phyloP scores from a whole-genome alignment of 352 stramenopile genomes.

The Phytopythium sindhum region DNA sequence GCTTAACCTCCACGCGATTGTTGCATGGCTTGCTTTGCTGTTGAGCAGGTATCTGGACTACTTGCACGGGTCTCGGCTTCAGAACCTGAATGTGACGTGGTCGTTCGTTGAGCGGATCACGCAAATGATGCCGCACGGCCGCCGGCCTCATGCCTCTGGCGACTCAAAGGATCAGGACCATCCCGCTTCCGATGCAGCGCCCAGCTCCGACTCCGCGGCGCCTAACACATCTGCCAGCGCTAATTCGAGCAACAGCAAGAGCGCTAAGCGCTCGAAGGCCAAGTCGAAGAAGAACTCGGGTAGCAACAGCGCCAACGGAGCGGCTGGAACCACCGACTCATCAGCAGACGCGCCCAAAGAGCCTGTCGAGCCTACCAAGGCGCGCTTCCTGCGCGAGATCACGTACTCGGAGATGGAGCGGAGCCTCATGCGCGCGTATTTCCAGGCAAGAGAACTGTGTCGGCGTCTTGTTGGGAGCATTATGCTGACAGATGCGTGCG shows the following conservation, averaged over 20 bases:
- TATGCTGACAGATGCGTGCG: background rate
- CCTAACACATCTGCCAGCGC: background rate
- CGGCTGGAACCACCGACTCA: background rate
- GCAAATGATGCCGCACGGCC: constrained; percentile 40
- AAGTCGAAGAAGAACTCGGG: constrained; percentile 41
- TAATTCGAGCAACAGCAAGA: constrained; percentile 25
- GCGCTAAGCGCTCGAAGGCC: constrained; percentile 26
- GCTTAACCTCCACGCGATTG: background rate
- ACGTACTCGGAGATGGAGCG: constrained; percentile 76
- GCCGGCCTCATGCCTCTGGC: constrained; percentile 6
- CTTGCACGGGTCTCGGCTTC: constrained; percentile 72
- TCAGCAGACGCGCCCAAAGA: constrained; percentile 4
- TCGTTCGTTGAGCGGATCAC: constrained; percentile 83
- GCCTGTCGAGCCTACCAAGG: constrained; percentile 42
- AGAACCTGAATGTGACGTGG: constrained; percentile 81
- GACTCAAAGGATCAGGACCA: constrained; percentile 13
- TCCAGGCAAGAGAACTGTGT: constrained; percentile 34
- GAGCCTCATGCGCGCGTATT: constrained; percentile 74
- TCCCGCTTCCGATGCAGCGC: background rate
- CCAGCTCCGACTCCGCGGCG: constrained; percentile 8
- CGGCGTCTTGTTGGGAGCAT: background rate
- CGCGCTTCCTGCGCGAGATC: constrained; percentile 69
- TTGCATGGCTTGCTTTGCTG: background rate
- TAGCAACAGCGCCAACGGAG: constrained; percentile 2
- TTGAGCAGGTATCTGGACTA: constrained; percentile 78